Evolutionary conservation across 129 eudicot genomes (phyloP).

Genomic region (Kitagawia praeruptora): DNA sequence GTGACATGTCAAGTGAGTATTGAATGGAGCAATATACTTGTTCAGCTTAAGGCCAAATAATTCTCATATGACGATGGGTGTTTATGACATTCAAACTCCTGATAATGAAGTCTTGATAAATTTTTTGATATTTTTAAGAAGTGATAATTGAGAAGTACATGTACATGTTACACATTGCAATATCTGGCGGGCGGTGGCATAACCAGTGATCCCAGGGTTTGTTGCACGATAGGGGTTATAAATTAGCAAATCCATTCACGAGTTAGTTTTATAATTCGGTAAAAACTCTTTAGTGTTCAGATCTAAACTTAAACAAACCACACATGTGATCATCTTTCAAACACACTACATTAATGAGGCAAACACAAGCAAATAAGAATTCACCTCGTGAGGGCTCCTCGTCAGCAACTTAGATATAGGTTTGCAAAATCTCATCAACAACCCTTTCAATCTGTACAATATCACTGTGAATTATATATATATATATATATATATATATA

Average conservation of each 20-base stretch:
- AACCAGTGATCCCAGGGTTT: not conserved
- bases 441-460: not conserved
- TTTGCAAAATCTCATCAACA: not conserved
- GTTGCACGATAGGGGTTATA: not conserved
- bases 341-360: not conserved
- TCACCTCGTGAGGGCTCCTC: not conserved
- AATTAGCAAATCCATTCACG: not conserved
- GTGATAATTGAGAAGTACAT: not conserved
- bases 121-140: not conserved
- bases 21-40: not conserved
- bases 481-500: no score
- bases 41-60: not conserved
- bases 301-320: not conserved
- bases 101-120: not conserved
- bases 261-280: not conserved
- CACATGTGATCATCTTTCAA: not conserved
- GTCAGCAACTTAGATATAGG: not conserved
- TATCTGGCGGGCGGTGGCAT: not conserved
- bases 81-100: not conserved
- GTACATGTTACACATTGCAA: not conserved
- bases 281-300: not conserved
- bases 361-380: not conserved
- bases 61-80: no score
- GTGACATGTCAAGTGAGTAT: not conserved
- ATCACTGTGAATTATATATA: not conserved